Evolutionary conservation across 352 stramenopile species (phyloP).

Genomic region (Hyaloperonospora brassicae): DNA sequence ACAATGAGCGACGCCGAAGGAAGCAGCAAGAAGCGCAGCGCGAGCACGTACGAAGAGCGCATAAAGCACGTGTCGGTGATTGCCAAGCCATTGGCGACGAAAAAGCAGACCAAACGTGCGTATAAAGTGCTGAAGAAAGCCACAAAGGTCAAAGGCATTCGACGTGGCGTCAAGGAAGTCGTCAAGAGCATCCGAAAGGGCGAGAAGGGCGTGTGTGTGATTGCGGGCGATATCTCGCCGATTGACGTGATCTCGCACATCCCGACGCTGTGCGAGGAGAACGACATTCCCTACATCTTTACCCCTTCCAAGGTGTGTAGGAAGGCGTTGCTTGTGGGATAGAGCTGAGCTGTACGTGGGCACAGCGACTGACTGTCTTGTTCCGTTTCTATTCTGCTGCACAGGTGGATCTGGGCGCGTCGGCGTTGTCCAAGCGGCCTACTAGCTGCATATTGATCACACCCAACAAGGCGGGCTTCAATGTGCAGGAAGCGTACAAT

Average conservation of each 20-base stretch:
- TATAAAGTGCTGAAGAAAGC: conserved; percentile 95
- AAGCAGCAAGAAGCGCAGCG: conserved; percentile 44
- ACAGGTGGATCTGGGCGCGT: conserved; percentile 89
- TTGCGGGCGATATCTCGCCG: conserved; percentile 99
- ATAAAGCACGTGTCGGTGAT: conserved; percentile 89
- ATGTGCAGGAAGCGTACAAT: conserved; percentile 84
- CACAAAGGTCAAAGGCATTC: conserved; percentile 93
- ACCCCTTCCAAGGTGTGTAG: conserved; percentile 90
- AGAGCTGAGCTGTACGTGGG: conserved; percentile 5
- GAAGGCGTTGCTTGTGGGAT: not conserved
- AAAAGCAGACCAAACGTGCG: conserved; percentile 93
- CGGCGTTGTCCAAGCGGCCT: conserved; percentile 95
- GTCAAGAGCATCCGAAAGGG: conserved; percentile 97
- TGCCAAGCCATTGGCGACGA: conserved; percentile 93
- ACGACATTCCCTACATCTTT: conserved; percentile 98
- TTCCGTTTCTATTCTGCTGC: conserved; percentile 8
- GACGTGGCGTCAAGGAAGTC: conserved; percentile 99
- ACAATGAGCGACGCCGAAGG: conserved; percentile 67
- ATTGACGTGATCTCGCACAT: conserved; percentile 99
- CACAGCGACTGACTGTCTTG: too few species aligned
- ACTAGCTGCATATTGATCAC: conserved; percentile 98
- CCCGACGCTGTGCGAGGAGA: conserved; percentile 97
- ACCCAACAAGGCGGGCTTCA: conserved; percentile 87
- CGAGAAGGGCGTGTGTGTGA: conserved; percentile 96
- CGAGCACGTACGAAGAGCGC: conserved; percentile 67